Conservation (phyloP, 768 basidiomycete species). For the Brasilioporus rufonigricans region DNA sequence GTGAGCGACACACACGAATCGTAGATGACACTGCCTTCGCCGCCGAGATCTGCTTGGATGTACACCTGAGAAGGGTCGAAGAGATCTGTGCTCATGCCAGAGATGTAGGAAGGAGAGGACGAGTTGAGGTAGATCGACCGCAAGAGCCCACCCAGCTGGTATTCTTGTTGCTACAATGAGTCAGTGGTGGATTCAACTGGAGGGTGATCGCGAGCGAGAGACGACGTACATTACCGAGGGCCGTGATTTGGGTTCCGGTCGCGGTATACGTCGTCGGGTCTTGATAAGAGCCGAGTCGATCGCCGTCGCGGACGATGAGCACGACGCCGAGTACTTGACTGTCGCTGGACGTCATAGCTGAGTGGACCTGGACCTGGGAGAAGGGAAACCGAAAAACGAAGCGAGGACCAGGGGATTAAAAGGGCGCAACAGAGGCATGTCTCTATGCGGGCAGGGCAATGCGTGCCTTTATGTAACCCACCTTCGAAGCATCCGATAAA, state of each 20-base stretch:
- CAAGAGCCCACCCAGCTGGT: slow-evolving; percentile 52
- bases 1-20: slow-evolving; percentile 65
- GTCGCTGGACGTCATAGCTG: slow-evolving; percentile 16
- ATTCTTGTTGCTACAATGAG: slow-evolving; percentile 50
- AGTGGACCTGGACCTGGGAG: not conserved
- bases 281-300: slow-evolving; percentile 67
- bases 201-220: not conserved
- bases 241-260: slow-evolving; percentile 57
- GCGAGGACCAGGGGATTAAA: not conserved
- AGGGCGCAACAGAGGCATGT: not conserved
- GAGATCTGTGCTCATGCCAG: slow-evolving; percentile 34
- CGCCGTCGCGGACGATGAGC: slow-evolving; percentile 58
- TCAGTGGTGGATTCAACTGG: not conserved
- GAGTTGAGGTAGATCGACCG: slow-evolving; percentile 51
- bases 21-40: slow-evolving; percentile 62
- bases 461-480: not conserved
- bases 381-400: not conserved
- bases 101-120: slow-evolving; percentile 52
- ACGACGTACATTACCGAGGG: slow-evolving; percentile 59
- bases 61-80: slow-evolving; percentile 40
- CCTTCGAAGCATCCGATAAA: not conserved
- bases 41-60: slow-evolving; percentile 66
- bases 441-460: not conserved
- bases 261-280: slow-evolving; percentile 55
- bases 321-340: slow-evolving; percentile 51